Percentiles rank a stretch among this genome's conserved stretches.
Conservation (phyloP, 2,329 filamentous ascomycete species). For the Fusarium papillatum region DNA sequence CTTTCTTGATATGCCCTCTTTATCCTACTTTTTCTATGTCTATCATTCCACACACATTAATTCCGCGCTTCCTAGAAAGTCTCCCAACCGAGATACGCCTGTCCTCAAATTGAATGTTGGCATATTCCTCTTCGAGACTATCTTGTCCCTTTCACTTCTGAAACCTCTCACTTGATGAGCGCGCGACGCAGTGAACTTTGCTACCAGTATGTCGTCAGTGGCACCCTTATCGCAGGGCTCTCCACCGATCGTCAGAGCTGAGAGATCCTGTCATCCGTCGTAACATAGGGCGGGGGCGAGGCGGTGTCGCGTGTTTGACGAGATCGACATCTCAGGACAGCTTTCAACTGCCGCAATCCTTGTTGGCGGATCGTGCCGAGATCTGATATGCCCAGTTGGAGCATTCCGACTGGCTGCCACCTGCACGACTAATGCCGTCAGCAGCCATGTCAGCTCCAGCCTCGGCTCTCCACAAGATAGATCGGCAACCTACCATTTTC, state of each 20-base stretch:
- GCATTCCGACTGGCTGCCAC: background rate
- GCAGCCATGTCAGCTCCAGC: background rate
- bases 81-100: too few relatives aligned
- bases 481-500: background rate
- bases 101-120: background rate
- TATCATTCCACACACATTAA: too few relatives aligned
- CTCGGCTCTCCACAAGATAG: background rate
- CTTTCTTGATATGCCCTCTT: background rate
- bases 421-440: background rate
- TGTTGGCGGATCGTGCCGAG: background rate
- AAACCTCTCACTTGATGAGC: background rate
- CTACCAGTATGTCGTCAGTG: background rate
- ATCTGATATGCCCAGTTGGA: background rate
- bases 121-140: background rate
- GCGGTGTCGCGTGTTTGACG: background rate
- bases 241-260: background rate
- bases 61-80: too few relatives aligned
- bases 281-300: background rate
- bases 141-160: background rate
- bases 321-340: background rate
- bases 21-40: background rate
- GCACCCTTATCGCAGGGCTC: background rate
- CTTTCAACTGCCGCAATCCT: background rate
- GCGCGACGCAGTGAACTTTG: background rate
- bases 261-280: background rate